Evolutionary conservation across 345 rosid species (phyloP), one percentile per base, ranked within the genome.

Genomic region (Citrus trifoliata): DNA sequence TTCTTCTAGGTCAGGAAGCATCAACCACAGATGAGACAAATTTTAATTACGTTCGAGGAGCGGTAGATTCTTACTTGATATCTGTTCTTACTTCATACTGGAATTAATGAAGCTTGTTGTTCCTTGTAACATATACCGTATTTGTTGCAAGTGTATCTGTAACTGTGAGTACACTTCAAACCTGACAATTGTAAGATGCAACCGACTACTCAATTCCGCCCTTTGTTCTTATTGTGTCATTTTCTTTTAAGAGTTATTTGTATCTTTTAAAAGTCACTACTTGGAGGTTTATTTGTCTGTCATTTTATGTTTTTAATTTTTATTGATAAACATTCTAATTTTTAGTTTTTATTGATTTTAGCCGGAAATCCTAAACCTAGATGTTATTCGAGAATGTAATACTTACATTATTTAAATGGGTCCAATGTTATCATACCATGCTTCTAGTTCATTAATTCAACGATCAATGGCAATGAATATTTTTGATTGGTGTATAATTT

Each of bases 1-100:
- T 35, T 81, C 10, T 9, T 81, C 80, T 92, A 90, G 98, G 93
- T 86, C 51, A 89, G 93, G 85, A 93, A 87, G 82, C 97, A 89
- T 86, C 94, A 89, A 71, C 98, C 98, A 14, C 87, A 81, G 80
- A 89, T 86, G 93, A 74, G 81, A 67, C 88, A 86, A 76, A 90
- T 92, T 76, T 83, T 91, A 63, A 91, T 95, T 24, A 82, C 88
- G 77, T 93, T 93, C 42, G 83, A 87, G 75, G 93, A 92, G 82
- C 79, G 60, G 14, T 86, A 84, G 73, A 64, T 63, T 38, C 25
- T 27, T 12, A 24, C 59, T 60, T 65, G 37, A 5, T 48, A 13
- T 32, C 32, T 18, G 51, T 9, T 30, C 40, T 55, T 1, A 16
- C 18, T 22, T 55, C n/a, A 13, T 35, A 35, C 8, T 33, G 9